phyloP scores from a whole-genome alignment of 2,329 filamentous ascomycete species.

The Botrytis elliptica region DNA sequence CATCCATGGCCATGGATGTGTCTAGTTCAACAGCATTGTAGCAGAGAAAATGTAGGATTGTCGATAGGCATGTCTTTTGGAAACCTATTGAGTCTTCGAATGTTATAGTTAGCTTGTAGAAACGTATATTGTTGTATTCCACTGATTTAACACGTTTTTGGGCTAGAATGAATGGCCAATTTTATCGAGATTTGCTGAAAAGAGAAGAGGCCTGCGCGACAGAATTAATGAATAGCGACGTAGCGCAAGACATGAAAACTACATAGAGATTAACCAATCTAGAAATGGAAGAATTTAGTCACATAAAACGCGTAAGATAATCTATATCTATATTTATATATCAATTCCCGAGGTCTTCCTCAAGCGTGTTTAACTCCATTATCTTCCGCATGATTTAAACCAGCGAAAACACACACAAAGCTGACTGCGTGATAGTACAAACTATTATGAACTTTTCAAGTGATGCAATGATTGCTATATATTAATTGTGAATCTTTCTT shows the following conservation, averaged over 20 bases:
- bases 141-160: neutral
- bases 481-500: no score
- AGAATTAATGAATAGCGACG: neutral
- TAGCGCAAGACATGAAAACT: neutral
- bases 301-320: rapidly evolving
- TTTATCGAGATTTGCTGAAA: neutral
- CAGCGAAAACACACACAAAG: neutral
- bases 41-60: rapidly evolving
- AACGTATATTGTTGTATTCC: rapidly evolving
- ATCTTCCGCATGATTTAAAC: neutral
- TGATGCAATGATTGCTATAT: no score
- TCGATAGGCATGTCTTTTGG: neutral
- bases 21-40: neutral
- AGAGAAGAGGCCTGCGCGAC: neutral
- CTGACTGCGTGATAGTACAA: rapidly evolving
- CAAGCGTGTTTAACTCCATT: neutral
- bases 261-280: no score
- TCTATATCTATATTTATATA: neutral
- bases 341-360: neutral
- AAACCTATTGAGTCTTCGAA: rapidly evolving
- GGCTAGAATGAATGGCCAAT: neutral
- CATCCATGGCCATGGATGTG: neutral
- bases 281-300: neutral
- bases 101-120: rapidly evolving
- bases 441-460: rapidly evolving